Conservation (phyloP, 345 rosid species). For the Eucalyptus melliodora region DNA sequence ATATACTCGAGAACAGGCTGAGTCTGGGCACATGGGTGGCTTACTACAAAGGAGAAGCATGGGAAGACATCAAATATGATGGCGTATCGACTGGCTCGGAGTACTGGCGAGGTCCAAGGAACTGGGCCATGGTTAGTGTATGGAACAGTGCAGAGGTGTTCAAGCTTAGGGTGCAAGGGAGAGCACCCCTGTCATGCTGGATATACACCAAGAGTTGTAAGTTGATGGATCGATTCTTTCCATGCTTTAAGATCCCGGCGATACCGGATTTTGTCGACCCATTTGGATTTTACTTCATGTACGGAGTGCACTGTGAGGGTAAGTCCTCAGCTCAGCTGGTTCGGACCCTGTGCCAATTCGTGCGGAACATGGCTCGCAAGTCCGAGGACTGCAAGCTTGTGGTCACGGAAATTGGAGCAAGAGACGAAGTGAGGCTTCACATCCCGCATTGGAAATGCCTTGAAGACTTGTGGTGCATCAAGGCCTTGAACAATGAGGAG, state of each 20-base stretch:
- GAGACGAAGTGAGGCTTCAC: slow-evolving; percentile 17
- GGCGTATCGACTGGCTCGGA: neutral
- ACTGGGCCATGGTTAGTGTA: slow-evolving; percentile 81
- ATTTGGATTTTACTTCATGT: slow-evolving; percentile 73
- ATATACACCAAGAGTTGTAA: slow-evolving; percentile 34
- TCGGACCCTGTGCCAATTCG: slow-evolving; percentile 35
- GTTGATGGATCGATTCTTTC: slow-evolving; percentile 23
- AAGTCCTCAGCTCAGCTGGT: slow-evolving; percentile 41
- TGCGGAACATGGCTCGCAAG: slow-evolving; percentile 54
- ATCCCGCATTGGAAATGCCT: slow-evolving; percentile 76
- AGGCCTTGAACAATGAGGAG: slow-evolving; percentile 32
- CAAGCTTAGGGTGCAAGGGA: slow-evolving; percentile 38
- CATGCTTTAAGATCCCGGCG: slow-evolving; percentile 35
- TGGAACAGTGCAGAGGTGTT: slow-evolving; percentile 72
- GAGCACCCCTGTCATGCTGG: slow-evolving; percentile 44
- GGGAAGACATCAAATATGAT: neutral
- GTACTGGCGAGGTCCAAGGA: slow-evolving; percentile 2
- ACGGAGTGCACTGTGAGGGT: slow-evolving; percentile 61
- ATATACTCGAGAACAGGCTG: slow-evolving; percentile 39
- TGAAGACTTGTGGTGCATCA: slow-evolving; percentile 82
- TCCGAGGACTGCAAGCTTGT: slow-evolving; percentile 35
- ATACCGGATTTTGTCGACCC: slow-evolving; percentile 49
- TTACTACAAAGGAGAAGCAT: slow-evolving; percentile 17
- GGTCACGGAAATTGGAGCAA: slow-evolving; percentile 53
- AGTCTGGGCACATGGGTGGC: slow-evolving; percentile 87